These are phyloP conservation scores for Aspergillus pseudoglaucus DNA, from an alignment of 2,329 filamentous ascomycete species.

Conservation along the genomic window DNA sequence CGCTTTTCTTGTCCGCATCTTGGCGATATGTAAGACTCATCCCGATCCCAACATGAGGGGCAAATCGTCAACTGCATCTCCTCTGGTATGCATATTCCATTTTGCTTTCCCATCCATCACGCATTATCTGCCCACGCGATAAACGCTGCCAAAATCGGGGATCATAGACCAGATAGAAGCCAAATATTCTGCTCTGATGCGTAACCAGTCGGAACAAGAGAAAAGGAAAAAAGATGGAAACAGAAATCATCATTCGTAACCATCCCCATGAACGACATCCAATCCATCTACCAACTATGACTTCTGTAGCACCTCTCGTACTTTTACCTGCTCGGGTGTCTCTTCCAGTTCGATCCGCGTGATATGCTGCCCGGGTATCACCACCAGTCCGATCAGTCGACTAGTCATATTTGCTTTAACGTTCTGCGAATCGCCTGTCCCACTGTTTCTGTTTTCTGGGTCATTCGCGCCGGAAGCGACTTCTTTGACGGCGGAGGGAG, in stretches of 20 bases:
- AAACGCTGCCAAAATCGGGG: neutral
- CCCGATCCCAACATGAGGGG: neutral
- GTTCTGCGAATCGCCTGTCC: constrained; percentile 14
- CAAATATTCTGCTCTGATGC: neutral
- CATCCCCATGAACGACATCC: neutral
- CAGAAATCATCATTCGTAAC: neutral
- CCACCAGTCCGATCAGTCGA: constrained; percentile 80
- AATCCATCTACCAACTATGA: constrained; percentile 1
- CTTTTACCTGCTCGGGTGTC: constrained; percentile 18
- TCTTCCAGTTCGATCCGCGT: constrained; percentile 84
- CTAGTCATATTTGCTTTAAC: constrained; percentile 69
- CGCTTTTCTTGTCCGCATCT: neutral
- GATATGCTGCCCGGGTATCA: constrained; percentile 81
- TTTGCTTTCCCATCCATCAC: neutral
- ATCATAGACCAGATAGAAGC: neutral
- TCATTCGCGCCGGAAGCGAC: constrained; percentile 29
- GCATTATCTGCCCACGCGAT: neutral
- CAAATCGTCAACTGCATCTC: neutral
- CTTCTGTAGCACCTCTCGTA: constrained; percentile 13
- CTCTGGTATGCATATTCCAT: neutral
- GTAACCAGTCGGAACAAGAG: neutral
- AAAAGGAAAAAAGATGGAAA: neutral
- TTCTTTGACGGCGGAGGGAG: constrained; percentile 42
- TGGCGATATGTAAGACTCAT: neutral
- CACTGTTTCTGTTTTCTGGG: constrained; percentile 12